Conservation (phyloP, 345 rosid genomes). For the Eucalyptus pauciflora region DNA sequence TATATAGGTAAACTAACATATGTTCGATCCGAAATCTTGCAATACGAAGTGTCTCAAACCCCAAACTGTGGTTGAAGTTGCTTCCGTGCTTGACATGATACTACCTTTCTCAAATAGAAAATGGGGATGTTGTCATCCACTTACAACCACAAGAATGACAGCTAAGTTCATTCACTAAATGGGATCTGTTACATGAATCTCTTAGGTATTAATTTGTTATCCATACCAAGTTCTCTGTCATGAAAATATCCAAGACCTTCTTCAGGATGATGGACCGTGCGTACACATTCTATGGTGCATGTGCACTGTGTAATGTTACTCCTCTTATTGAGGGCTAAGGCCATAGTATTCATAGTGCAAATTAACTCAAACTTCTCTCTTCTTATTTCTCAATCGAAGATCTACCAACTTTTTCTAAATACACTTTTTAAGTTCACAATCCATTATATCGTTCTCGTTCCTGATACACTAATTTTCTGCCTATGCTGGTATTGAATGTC, state of each 20-base stretch:
- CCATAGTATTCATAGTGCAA: neutral
- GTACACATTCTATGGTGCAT: neutral
- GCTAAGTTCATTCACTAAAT: neutral
- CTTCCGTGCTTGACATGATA: neutral
- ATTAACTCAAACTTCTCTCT: neutral
- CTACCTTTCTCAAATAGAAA: neutral
- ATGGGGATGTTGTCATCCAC: neutral
- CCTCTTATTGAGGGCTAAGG: neutral
- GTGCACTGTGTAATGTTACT: neutral
- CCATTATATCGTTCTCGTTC: neutral
- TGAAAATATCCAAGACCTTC: neutral
- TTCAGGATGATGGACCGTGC: neutral
- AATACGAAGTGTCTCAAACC: neutral
- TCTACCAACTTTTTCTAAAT: neutral
- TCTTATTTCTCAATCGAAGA: neutral
- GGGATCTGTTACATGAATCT: neutral
- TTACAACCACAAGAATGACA: neutral
- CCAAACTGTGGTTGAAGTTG: neutral
- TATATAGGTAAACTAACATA: neutral
- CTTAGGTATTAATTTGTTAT: neutral
- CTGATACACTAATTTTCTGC: neutral
- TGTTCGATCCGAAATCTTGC: neutral
- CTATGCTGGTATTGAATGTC: neutral
- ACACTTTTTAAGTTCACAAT: neutral
- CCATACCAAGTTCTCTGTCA: neutral